These are phyloP conservation scores for Lineolata rhizophorae DNA, from an alignment of 495 filamentous ascomycete genomes.

Conservation along the genomic window DNA sequence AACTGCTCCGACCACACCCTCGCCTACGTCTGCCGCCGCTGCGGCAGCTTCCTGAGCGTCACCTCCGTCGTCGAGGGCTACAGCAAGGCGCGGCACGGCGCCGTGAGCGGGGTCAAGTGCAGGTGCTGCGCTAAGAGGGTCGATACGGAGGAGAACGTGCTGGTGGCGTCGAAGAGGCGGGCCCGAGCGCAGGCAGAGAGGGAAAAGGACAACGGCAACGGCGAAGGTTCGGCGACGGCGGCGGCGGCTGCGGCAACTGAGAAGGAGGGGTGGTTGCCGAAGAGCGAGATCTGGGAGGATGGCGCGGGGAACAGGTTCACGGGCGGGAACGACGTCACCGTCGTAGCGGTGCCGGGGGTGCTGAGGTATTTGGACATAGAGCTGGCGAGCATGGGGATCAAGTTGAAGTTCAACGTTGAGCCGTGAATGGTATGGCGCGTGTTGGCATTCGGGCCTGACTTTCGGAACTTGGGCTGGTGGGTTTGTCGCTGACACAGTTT, in stretches of 20 bases:
- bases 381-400: constrained; percentile 77
- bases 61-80: constrained; percentile 47
- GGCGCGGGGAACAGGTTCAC: constrained; percentile 58
- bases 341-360: constrained; percentile 82
- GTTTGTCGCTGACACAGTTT: too few species aligned
- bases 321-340: constrained; percentile 72
- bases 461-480: too few species aligned
- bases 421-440: too few species aligned
- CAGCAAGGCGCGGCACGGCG: constrained; percentile 10
- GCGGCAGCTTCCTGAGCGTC: constrained; percentile 71
- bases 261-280: constrained; percentile 27
- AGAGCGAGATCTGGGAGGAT: constrained; percentile 76
- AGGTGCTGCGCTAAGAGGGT: constrained; percentile 51
- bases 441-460: too few species aligned
- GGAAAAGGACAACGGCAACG: too few species aligned
- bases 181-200: background rate
- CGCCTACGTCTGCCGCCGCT: constrained; percentile 69
- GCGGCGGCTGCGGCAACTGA: too few species aligned
- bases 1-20: constrained; percentile 86
- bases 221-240: too few species aligned
- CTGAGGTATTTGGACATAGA: constrained; percentile 88
- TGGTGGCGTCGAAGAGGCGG: background rate
- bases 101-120: constrained; percentile 52
- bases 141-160: constrained; percentile 8
- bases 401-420: constrained; percentile 69